Percentiles rank a stretch among this genome's conserved stretches.
Evolutionary conservation across 2,329 filamentous ascomycete genomes (phyloP).

Genomic region (Fusarium sp.): DNA sequence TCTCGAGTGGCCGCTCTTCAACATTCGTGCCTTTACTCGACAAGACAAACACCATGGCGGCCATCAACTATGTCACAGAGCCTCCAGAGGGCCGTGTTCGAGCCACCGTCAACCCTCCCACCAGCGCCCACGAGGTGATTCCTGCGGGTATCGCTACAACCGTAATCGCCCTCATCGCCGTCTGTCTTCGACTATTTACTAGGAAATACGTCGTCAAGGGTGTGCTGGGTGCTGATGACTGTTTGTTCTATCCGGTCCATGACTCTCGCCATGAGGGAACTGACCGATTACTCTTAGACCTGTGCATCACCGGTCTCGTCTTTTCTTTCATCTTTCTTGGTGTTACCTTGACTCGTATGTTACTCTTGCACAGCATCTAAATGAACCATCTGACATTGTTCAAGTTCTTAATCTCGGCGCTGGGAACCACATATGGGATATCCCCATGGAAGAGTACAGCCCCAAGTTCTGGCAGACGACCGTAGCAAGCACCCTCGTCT

Average conservation of each 20-base stretch:
- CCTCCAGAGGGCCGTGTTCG: conserved; percentile 47
- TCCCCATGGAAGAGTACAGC: conserved; percentile 36
- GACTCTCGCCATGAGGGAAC: not conserved
- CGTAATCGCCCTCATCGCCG: conserved; percentile 40
- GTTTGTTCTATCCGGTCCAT: conserved; percentile 30
- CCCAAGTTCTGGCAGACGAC: conserved; percentile 50
- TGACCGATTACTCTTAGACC: conserved; percentile 33
- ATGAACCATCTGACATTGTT: conserved; percentile 2
- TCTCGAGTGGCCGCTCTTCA: conserved; percentile 26
- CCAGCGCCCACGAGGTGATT: conserved; percentile 42
- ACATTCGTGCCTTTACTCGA: not conserved
- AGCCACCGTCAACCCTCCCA: conserved; percentile 39
- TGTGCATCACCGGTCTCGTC: conserved; percentile 44
- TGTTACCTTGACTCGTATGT: conserved; percentile 44
- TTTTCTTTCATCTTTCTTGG: conserved; percentile 48
- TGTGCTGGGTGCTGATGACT: conserved; percentile 49
- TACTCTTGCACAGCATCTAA: fast-evolving
- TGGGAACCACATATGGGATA: conserved; percentile 52
- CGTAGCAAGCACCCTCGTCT: conserved; percentile 58
- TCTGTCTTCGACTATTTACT: conserved; percentile 48
- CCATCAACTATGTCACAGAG: conserved; percentile 72
- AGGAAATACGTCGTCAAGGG: conserved; percentile 49
- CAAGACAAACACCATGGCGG: conserved; percentile 52
- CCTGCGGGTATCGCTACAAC: conserved; percentile 45
- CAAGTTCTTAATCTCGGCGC: conserved; percentile 46